These are phyloP conservation scores for Syncephalis fuscata DNA, from an alignment of 371 early-diverging fungal species.

Conservation along the genomic window DNA sequence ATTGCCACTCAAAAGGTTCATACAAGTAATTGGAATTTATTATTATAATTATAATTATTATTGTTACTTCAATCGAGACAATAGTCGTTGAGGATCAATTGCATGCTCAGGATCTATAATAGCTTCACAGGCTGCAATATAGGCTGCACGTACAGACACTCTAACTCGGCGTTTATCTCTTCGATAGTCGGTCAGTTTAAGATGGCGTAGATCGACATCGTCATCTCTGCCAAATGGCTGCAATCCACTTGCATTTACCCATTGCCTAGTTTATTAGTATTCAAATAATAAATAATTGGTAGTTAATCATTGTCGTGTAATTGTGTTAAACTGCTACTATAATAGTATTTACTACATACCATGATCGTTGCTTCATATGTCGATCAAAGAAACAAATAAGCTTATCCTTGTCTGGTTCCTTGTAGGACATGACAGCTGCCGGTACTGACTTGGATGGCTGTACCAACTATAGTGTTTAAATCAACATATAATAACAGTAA, in stretches of 20 bases:
- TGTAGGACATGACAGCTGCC: neutral
- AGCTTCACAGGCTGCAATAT: neutral
- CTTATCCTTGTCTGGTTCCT: neutral
- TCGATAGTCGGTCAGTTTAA: neutral
- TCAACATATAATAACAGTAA: neutral
- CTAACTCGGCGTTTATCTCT: neutral
- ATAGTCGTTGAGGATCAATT: neutral
- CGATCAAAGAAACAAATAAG: neutral
- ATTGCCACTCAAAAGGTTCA: no score
- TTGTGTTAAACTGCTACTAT: no score
- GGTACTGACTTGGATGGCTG: neutral
- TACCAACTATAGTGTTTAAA: neutral
- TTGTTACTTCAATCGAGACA: no score
- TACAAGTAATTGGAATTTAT: no score
- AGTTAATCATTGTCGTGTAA: no score
- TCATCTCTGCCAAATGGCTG: neutral
- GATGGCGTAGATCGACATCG: neutral
- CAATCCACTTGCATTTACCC: no score
- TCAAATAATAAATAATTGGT: neutral
- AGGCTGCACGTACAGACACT: neutral
- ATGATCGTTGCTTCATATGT: neutral
- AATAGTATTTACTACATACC: neutral
- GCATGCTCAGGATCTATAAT: neutral
- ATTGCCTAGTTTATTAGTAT: neutral
- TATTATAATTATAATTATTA: no score